Evolutionary conservation across 306 rosid species (phyloP).

Genomic region (Prunus salicina): DNA sequence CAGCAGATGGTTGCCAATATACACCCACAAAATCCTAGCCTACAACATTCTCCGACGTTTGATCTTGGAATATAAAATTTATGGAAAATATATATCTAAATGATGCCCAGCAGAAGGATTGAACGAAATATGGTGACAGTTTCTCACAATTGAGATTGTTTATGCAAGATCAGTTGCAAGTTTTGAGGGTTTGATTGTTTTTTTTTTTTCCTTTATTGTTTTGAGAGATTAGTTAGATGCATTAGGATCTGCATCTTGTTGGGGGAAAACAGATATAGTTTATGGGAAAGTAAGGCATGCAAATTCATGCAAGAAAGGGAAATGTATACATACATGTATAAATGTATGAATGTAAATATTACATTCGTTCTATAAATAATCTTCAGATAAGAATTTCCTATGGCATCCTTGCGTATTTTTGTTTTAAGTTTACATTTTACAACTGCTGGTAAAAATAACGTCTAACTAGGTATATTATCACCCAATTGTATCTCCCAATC

Average conservation of each 20-base stretch:
- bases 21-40: conserved; percentile 23
- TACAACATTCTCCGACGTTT: conserved; percentile 60
- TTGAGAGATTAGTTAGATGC: not conserved
- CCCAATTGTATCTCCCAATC: no score
- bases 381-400: not conserved
- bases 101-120: not conserved
- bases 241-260: not conserved
- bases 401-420: not conserved
- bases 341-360: not conserved
- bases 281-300: not conserved
- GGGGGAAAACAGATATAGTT: not conserved
- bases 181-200: not conserved
- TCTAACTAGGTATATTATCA: no score
- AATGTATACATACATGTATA: not conserved
- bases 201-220: not conserved
- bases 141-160: not conserved
- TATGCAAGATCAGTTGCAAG: not conserved
- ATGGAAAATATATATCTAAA: not conserved
- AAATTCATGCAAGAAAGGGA: not conserved
- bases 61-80: conserved; percentile 71
- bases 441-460: no score
- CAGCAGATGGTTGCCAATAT: conserved; percentile 33
- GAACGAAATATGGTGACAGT: not conserved
- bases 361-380: not conserved
- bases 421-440: no score